A percentile compares a stretch with the other conserved stretches of the same genome.
Evolutionary conservation across 257 asterid genomes (phyloP).

Genomic region (Solanum bulbocastanum): DNA sequence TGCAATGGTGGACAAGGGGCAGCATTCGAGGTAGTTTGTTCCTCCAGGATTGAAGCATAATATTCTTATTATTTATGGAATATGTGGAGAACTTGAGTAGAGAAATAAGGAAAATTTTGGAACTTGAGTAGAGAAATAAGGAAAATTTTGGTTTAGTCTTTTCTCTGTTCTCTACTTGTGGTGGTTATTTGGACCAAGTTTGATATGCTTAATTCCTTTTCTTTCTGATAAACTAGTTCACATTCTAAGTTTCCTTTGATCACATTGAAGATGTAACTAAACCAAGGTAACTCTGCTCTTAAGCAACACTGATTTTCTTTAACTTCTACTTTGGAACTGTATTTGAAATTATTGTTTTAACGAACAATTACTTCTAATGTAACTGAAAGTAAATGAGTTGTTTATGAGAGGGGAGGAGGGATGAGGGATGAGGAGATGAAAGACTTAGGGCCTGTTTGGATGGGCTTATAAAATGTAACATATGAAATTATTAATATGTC

Average conservation of each 20-base stretch:
- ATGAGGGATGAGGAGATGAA: neutral
- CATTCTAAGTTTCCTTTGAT: neutral
- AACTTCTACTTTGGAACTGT: neutral
- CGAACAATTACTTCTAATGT: neutral
- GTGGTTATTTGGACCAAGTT: neutral
- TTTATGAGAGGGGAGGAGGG: neutral
- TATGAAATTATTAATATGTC: too few species aligned
- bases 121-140: neutral
- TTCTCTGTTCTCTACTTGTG: neutral
- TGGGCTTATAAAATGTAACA: too few species aligned
- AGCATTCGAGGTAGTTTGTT: slow-evolving; percentile 74
- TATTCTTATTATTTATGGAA: neutral
- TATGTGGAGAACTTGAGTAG: neutral
- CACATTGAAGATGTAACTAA: neutral
- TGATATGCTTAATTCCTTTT: neutral
- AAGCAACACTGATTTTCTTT: neutral
- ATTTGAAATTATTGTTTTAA: neutral
- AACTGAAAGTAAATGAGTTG: neutral
- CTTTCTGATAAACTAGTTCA: neutral
- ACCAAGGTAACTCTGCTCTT: neutral
- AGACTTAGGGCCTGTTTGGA: neutral
- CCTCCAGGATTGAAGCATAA: neutral
- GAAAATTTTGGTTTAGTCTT: neutral
- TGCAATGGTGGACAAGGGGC: slow-evolving; percentile 99
- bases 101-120: neutral